Conservation (phyloP, 495 filamentous ascomycete genomes). For the Tuber microsphaerosporum region DNA sequence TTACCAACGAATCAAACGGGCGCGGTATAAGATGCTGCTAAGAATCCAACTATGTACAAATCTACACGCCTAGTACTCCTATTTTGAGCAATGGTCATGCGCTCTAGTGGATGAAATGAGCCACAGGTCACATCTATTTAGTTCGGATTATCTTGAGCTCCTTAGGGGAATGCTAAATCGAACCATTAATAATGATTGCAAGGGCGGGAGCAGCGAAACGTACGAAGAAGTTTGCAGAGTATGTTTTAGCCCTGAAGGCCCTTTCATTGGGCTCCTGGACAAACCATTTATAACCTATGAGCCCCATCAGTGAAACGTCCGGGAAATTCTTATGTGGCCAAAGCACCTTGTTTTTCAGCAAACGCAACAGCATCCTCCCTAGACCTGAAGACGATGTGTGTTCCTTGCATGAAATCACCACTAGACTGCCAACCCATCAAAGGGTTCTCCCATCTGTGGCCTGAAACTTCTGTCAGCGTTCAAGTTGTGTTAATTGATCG, state of each 20-base stretch:
- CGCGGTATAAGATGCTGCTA: background rate
- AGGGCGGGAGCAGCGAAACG: background rate
- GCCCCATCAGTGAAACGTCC: background rate
- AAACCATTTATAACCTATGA: constrained; percentile 84
- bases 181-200: background rate
- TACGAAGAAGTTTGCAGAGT: constrained; percentile 84
- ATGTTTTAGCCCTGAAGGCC: constrained; percentile 79
- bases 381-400: constrained; percentile 75
- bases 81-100: background rate
- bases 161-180: constrained; percentile 55
- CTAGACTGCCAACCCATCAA: constrained; percentile 98
- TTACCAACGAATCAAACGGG: background rate
- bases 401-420: constrained; percentile 86
- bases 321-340: background rate
- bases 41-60: constrained; percentile 24
- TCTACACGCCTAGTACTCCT: background rate
- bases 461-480: constrained; percentile 30
- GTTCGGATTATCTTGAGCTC: constrained; percentile 89
- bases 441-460: constrained; percentile 94
- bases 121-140: constrained; percentile 54
- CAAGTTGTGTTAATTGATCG: background rate
- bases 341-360: constrained; percentile 77
- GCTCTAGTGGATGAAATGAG: background rate
- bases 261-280: constrained; percentile 92
- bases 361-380: constrained; percentile 95